Evolutionary conservation across 139 green algal species (phyloP).

Genomic region (Auxenochlorella protothecoides): DNA sequence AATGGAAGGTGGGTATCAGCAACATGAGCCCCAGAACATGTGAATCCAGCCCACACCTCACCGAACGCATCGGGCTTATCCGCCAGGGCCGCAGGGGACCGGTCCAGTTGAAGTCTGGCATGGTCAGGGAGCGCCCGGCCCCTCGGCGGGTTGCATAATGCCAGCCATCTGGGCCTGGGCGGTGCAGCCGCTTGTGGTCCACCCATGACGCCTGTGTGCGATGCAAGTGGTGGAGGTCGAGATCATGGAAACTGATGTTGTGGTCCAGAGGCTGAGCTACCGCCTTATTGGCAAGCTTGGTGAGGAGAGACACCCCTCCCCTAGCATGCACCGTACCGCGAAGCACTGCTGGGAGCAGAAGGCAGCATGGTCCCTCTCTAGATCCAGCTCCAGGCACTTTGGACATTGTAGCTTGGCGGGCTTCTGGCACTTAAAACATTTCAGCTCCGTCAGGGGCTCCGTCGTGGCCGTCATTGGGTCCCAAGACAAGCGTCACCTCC

Average conservation of each 20-base stretch:
- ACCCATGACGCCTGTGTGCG: conserved; percentile 56
- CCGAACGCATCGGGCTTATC: conserved; percentile 55
- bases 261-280: too few species aligned
- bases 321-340: conserved; percentile 48
- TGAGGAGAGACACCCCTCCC: too few species aligned
- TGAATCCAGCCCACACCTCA: conserved; percentile 11
- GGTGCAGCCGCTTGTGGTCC: conserved; percentile 73
- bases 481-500: too few species aligned
- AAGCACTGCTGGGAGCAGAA: conserved; percentile 96
- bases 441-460: conserved; percentile 61
- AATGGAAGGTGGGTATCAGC: too few species aligned
- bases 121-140: conserved; percentile 31
- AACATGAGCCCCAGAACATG: too few species aligned
- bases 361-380: conserved; percentile 52
- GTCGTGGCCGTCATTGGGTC: not conserved
- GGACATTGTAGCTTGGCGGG: conserved; percentile 84
- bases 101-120: conserved; percentile 79
- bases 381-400: conserved; percentile 72
- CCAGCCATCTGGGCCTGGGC: conserved; percentile 45
- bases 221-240: too few species aligned
- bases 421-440: conserved; percentile 82
- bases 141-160: conserved; percentile 63
- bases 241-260: too few species aligned
- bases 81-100: conserved; percentile 64
- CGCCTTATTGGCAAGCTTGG: too few species aligned